Evolutionary conservation across 2,329 filamentous ascomycete genomes (phyloP), one percentile per base, ranked within the genome.

Genomic region (Arthrobotrys entomopaga): DNA sequence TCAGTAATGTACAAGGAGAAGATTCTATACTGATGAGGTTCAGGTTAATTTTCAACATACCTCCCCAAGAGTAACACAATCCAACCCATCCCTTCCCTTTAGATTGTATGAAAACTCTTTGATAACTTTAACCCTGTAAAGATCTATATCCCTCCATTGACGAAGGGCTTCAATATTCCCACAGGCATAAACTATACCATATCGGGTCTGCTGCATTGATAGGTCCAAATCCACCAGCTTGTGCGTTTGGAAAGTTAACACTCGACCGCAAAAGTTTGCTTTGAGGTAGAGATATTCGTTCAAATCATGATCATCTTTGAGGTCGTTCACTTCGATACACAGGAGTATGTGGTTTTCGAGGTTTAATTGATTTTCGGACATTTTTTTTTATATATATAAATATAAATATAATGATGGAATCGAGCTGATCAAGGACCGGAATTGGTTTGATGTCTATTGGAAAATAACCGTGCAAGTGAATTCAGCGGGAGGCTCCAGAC

Each of bases 41-140:
- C n/a, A n/a, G n/a, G n/a, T n/a, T n/a, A 46, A 10, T 34, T 46
- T 7, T 46, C n/a, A 46, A 42, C 48, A 46, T 13, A 64, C 60
- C 46, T 64, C 60, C 46, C 60, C 60, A 34, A 64, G 11, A 5
- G 48, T 64, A 54, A 64, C 49, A 20, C 19, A 54, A 19, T 54
- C 60, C 19, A 64, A 22, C 1, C 22, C 34, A 29, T 53, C 19
- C 11, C 22, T 26, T 43, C 49, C 60, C 11, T 64, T 49, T 8
- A 43, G 2, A 15, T 64, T 46, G 20, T 11, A 43, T 19, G 60
- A 64, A 19, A 64, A 54, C 29, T 54, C 60, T 15, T 54, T 64
- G 60, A 64, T 64, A 46, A 64, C 48, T 43, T 64, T 64, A 34
- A 34, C 7, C 34, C 46, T 16, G 11, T 22, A 20, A 3, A 15